Evolutionary conservation across 176 grass and related monocot species (phyloP).

Genomic region (Urochloa ruziziensis): DNA sequence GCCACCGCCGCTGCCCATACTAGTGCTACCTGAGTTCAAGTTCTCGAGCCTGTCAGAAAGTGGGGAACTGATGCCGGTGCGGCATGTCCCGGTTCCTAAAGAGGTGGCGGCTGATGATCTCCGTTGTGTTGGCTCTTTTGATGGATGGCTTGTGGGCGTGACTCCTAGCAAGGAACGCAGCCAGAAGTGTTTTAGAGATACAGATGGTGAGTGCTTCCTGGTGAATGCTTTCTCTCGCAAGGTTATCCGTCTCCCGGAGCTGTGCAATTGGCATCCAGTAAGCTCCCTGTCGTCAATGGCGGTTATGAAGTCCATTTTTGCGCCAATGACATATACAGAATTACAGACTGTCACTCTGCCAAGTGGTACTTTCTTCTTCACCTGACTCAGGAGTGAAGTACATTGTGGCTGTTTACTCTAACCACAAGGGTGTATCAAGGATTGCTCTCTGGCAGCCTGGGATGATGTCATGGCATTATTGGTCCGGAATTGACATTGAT

Average conservation of each 20-base stretch:
- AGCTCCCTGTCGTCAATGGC: background rate
- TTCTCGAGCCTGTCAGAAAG: background rate
- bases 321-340: background rate
- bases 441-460: background rate
- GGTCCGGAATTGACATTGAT: background rate
- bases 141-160: background rate
- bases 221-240: conserved; percentile 9
- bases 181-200: too few species aligned
- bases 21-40: background rate
- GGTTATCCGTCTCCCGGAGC: background rate
- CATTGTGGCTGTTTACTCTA: background rate
- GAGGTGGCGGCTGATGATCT: background rate
- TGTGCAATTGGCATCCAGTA: background rate
- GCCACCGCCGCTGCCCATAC: conserved; percentile 3
- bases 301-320: background rate
- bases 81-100: background rate
- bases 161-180: background rate
- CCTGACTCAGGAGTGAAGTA: background rate
- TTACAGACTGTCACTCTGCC: background rate
- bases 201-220: background rate
- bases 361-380: conserved; percentile 14
- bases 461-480: background rate
- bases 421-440: background rate
- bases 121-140: conserved; percentile 12
- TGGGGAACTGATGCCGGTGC: background rate